Evolutionary conservation across 1,284 basidiomycete species (phyloP).

Genomic region (Leccinum subrobustum): DNA sequence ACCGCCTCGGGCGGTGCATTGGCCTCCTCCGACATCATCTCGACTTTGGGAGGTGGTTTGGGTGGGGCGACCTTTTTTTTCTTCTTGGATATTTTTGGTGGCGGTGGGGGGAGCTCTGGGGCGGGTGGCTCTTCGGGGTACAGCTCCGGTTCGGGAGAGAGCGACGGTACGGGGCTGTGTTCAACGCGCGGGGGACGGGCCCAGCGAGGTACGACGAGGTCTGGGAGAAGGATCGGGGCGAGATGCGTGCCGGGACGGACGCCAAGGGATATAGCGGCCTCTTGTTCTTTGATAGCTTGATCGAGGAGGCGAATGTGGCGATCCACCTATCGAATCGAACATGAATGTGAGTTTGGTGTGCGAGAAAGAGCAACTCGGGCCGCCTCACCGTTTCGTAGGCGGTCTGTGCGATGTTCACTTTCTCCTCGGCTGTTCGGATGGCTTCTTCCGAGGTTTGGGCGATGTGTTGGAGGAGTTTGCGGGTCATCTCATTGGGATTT

Average conservation of each 20-base stretch:
- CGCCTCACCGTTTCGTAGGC: slow-evolving; percentile 61
- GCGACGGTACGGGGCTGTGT: slow-evolving; percentile 42
- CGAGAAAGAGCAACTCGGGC: background rate
- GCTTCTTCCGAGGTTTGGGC: slow-evolving; percentile 60
- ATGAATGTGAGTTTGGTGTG: slow-evolving; percentile 2
- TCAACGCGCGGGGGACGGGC: slow-evolving; percentile 42
- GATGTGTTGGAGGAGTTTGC: slow-evolving; percentile 54
- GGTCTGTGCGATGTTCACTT: slow-evolving; percentile 68
- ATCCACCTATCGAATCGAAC: slow-evolving; percentile 47
- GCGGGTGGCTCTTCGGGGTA: slow-evolving; percentile 22
- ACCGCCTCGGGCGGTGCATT: background rate
- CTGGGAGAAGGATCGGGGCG: slow-evolving; percentile 56
- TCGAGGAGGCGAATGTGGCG: slow-evolving; percentile 72
- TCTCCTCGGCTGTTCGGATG: slow-evolving; percentile 66
- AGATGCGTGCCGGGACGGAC: slow-evolving; percentile 52
- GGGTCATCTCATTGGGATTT: slow-evolving; percentile 36
- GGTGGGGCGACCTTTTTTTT: slow-evolving; percentile 7
- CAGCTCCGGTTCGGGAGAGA: slow-evolving; percentile 31
- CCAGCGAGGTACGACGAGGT: slow-evolving; percentile 54
- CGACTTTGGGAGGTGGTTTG: slow-evolving; percentile 8
- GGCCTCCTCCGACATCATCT: slow-evolving; percentile 18
- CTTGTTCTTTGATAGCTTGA: slow-evolving; percentile 72
- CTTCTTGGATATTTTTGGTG: slow-evolving; percentile 24
- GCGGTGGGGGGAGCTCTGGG: slow-evolving; percentile 11
- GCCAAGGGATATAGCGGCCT: slow-evolving; percentile 55